Evolutionary conservation across 192 early-diverging fungal genomes (phyloP).

Genomic region (Pilobolus umbonatus): DNA sequence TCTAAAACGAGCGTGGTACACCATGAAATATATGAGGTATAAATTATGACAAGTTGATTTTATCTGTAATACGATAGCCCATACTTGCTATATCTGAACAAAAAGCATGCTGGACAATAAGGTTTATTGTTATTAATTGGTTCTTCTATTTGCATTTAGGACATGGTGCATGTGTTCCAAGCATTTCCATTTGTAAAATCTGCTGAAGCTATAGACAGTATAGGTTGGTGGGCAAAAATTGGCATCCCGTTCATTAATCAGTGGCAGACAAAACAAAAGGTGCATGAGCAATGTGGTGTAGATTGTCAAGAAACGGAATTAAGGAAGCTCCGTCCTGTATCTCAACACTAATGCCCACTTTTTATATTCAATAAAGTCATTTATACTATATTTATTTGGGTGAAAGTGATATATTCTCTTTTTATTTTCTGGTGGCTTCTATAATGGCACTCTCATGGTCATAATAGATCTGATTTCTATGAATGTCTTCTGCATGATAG

Average conservation of each 20-base stretch:
- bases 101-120: no score
- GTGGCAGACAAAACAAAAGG: constrained; percentile 6
- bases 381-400: no score
- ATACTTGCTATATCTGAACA: no score
- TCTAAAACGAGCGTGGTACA: constrained; percentile 17
- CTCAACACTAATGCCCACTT: no score
- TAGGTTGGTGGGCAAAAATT: constrained; percentile 26
- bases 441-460: constrained; percentile 42
- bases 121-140: no score
- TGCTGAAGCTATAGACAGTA: constrained; percentile 17
- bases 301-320: no score
- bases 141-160: constrained; percentile 4
- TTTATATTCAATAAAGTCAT: no score
- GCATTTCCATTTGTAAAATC: constrained; percentile 26
- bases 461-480: constrained; percentile 42
- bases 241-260: constrained; percentile 10
- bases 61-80: no score
- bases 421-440: no score
- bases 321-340: no score
- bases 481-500: constrained; percentile 56
- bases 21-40: constrained; percentile 28
- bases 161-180: constrained; percentile 35
- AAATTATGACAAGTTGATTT: background rate
- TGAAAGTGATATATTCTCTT: no score
- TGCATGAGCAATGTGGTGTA: no score